Percentiles rank a stretch among this genome's conserved stretches.
Evolutionary conservation across 2,329 filamentous ascomycete genomes (phyloP).

Genomic region (Alternaria dauci): DNA sequence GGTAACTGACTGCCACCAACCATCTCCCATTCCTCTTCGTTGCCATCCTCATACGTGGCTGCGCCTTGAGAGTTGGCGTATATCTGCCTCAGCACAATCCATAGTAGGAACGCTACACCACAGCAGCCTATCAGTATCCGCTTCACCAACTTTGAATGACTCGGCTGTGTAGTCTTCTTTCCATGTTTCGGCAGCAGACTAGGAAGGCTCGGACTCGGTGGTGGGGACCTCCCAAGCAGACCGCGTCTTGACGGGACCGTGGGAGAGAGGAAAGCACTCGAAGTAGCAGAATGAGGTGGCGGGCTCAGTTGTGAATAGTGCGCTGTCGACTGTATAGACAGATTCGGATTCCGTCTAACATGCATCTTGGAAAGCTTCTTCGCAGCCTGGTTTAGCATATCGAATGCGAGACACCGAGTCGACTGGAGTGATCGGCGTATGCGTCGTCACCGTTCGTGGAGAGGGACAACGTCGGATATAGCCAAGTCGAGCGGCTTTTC

Average conservation of each 20-base stretch:
- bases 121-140: constrained; percentile 64
- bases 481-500: constrained; percentile 16
- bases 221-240: constrained; percentile 73
- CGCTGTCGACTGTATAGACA: constrained; percentile 55
- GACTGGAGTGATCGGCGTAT: background rate
- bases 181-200: constrained; percentile 71
- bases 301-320: constrained; percentile 47
- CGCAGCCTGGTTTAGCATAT: constrained; percentile 49
- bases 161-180: constrained; percentile 66
- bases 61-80: constrained; percentile 32
- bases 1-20: constrained; percentile 72
- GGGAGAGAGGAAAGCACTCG: constrained; percentile 48
- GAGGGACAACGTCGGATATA: background rate
- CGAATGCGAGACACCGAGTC: constrained; percentile 16
- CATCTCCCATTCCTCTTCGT: constrained; percentile 67
- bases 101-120: constrained; percentile 59
- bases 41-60: constrained; percentile 28
- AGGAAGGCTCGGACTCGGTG: constrained; percentile 74
- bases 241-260: constrained; percentile 56
- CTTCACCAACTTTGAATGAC: constrained; percentile 63
- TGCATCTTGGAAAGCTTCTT: constrained; percentile 54
- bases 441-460: constrained; percentile 5
- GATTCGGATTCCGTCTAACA: constrained; percentile 57
- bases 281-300: constrained; percentile 41
- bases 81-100: constrained; percentile 55